Percentiles rank a stretch among this genome's conserved stretches.
Conservation (phyloP, 257 asterid species). For the Rehmannia glutinosa region DNA sequence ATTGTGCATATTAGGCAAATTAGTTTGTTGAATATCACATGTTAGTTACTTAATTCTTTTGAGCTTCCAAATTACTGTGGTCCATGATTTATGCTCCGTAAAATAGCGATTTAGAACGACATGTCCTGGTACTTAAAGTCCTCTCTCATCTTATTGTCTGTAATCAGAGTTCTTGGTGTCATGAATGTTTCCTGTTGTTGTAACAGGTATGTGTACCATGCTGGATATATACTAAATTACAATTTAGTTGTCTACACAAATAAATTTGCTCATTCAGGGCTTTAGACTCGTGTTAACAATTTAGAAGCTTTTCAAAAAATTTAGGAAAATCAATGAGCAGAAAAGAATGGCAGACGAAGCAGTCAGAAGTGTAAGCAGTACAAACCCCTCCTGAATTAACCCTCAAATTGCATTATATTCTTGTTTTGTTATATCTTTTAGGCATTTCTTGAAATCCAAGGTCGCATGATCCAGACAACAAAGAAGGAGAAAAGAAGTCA, state of each 20-base stretch:
- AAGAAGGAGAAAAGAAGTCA: slow-evolving; percentile 85
- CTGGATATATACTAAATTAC: too few relatives aligned
- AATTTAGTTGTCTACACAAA: too few relatives aligned
- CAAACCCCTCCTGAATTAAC: too few relatives aligned
- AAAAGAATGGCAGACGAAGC: slow-evolving; percentile 84
- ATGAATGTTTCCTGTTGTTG: slow-evolving; percentile 6
- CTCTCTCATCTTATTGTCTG: slow-evolving; percentile 3
- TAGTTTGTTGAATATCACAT: neutral
- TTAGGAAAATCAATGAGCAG: too few relatives aligned
- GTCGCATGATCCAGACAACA: slow-evolving; percentile 83
- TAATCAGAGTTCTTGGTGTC: neutral
- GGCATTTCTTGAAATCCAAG: too few relatives aligned
- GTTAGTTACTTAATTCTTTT: neutral
- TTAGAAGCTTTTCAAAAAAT: too few relatives aligned
- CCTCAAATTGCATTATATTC: too few relatives aligned
- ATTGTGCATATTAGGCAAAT: neutral
- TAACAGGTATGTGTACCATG: slow-evolving; percentile 81
- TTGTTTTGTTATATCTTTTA: too few relatives aligned
- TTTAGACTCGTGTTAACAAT: too few relatives aligned
- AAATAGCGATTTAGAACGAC: slow-evolving; percentile 89
- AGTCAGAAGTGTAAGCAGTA: slow-evolving; percentile 50
- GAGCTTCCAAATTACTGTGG: slow-evolving; percentile 46
- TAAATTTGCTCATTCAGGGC: too few relatives aligned
- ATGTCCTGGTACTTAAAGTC: slow-evolving; percentile 68
- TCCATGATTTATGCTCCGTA: slow-evolving; percentile 93